Percentiles rank a stretch among this genome's conserved stretches.
Evolutionary conservation across 1,284 basidiomycete species (phyloP).

Genomic region (Hemileia vastatrix): DNA sequence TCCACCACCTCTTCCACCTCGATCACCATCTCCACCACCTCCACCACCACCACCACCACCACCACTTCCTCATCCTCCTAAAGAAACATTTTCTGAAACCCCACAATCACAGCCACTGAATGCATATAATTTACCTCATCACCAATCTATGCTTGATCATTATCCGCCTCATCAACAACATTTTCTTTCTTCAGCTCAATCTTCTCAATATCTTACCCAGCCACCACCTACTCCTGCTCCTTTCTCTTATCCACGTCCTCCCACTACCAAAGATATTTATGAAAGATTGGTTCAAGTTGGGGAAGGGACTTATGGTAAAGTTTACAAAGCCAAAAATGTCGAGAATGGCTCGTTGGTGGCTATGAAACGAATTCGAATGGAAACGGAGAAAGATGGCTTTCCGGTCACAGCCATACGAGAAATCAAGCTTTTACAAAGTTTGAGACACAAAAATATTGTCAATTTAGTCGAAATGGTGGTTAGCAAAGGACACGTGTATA

Average conservation of each 20-base stretch:
- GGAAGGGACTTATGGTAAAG: conserved; percentile 98
- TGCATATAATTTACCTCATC: not conserved
- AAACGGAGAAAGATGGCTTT: conserved; percentile 92
- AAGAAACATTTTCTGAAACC: not conserved
- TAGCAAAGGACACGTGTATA: conserved; percentile 87
- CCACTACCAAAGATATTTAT: conserved; percentile 54
- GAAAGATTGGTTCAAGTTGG: conserved; percentile 86
- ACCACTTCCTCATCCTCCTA: not conserved
- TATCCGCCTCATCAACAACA: not conserved
- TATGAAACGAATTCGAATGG: conserved; percentile 95
- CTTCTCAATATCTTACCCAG: not conserved
- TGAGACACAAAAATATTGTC: conserved; percentile 82
- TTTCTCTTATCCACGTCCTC: conserved; percentile 1
- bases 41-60: not conserved
- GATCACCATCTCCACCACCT: conserved; percentile 5
- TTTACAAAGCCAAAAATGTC: conserved; percentile 89
- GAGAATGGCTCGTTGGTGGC: conserved; percentile 69
- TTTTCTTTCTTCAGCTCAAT: not conserved
- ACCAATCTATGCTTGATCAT: not conserved
- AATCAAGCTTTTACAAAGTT: conserved; percentile 88
- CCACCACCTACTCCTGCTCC: not conserved
- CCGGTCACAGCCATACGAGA: conserved; percentile 98
- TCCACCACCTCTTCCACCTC: conserved; percentile 5
- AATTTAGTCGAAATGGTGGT: conserved; percentile 96
- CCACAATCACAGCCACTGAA: not conserved